Evolutionary conservation across 352 stramenopile species (phyloP).

Genomic region (Globisporangium abappressorium): DNA sequence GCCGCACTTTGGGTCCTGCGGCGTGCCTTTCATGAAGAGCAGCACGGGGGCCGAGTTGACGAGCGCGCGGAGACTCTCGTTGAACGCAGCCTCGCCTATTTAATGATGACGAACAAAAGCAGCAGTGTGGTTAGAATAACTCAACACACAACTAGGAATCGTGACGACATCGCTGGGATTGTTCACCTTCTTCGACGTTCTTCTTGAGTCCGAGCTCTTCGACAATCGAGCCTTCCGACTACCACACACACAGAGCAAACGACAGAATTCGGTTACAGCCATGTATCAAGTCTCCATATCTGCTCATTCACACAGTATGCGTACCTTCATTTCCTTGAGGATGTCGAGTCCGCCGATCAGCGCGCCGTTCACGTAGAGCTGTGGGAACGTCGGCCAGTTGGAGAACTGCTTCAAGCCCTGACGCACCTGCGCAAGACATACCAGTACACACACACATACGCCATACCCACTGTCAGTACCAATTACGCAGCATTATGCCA

Average conservation of each 20-base stretch:
- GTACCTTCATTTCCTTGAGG: slow-evolving; percentile 94
- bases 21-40: slow-evolving; percentile 95
- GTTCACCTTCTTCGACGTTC: slow-evolving; percentile 52
- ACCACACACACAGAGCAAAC: background rate
- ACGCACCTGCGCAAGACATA: slow-evolving; percentile 62
- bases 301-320: background rate
- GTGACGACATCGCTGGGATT: background rate
- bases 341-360: slow-evolving; percentile 97
- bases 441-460: background rate
- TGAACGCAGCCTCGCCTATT: slow-evolving; percentile 69
- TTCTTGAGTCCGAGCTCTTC: slow-evolving; percentile 73
- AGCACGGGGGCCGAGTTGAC: slow-evolving; percentile 90
- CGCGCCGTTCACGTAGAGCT: slow-evolving; percentile 97
- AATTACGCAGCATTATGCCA: no score
- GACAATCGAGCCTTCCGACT: slow-evolving; percentile 66
- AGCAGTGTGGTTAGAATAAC: background rate
- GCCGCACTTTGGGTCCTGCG: slow-evolving; percentile 88
- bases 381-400: slow-evolving; percentile 98
- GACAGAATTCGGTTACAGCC: background rate
- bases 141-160: background rate
- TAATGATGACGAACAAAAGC: background rate
- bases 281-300: background rate
- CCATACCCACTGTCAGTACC: background rate
- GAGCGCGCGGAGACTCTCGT: slow-evolving; percentile 82
- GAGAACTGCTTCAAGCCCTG: slow-evolving; percentile 96